Base-by-base conservation (phyloP, 176 grass and related monocot genomes). In the Elymus sibiricus region DNA sequence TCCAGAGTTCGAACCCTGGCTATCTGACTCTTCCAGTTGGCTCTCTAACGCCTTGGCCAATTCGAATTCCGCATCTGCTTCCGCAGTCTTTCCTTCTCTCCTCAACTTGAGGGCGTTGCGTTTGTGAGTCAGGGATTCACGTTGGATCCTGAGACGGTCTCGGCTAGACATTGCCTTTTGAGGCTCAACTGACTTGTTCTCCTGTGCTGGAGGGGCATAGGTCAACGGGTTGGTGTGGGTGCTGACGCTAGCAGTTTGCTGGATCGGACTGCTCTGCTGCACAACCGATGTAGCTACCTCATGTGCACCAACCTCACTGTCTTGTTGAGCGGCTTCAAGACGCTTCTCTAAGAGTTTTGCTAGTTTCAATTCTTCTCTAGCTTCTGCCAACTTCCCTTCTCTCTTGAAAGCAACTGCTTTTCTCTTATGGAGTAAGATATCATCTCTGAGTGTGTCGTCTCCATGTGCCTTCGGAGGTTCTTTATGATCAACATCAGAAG, bases 61-160 rank as follows among this genome's bases (percentile, higher is more conserved):
- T 80, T 98, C 95, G 15, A 95, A 91, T 70, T 95, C 95, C 37
- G 89, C 93, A 31, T 94, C 95, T 78, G 95, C 89, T 83, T 98
- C 95, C 1, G 86, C 86, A 2, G 88, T 88, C 89, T 92, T 98
- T 65, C 95, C 95, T 80, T 92, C 95, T 81, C 95, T 94, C 37
- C 95, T 77, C 64, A 98, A 75, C 85, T 98, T 98, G 40, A 98
- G 91, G 4, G 95, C 93, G 15, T 95, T 98, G 70, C 95, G 93
- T 61, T 95, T 98, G 86, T 95, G 93, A 51, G 91, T 80, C 1
- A 98, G 90, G 71, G 95, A 98, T 81, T 98, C 91, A 27, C 94
- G 95, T 74, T 95, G 95, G 79, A 98, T 94, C 80, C 89, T 95
- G 31, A 98, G 90, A 25, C 93, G 89, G 40, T 95, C 95, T 34